Conservation (phyloP, 169 alveolate species). For the Fabrea salina region DNA sequence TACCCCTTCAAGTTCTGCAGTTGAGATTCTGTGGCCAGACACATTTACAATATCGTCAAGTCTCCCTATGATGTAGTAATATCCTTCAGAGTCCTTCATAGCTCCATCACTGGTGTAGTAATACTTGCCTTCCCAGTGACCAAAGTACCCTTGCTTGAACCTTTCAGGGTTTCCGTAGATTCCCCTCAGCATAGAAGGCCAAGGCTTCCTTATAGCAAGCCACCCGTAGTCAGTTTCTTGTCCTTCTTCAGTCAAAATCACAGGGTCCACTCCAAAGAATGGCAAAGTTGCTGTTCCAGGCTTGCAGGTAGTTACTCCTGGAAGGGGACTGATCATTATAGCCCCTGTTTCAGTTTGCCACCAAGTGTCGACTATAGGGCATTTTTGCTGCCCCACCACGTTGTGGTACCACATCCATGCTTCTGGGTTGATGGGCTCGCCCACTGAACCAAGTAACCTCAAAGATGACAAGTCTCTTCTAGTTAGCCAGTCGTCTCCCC, state of each 20-base stretch:
- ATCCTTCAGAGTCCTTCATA: conserved; percentile 91
- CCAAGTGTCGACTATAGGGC: conserved; percentile 93
- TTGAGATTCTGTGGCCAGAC: conserved; percentile 90
- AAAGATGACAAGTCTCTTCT: conserved; percentile 40
- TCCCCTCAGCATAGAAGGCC: conserved; percentile 82
- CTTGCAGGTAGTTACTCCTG: conserved; percentile 85
- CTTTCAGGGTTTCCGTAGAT: conserved; percentile 10
- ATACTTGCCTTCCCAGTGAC: conserved; percentile 62
- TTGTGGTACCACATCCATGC: conserved; percentile 94
- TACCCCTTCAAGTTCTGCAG: conserved; percentile 93
- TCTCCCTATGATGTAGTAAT: conserved; percentile 94
- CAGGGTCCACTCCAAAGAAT: conserved; percentile 85
- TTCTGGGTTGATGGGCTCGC: conserved; percentile 64
- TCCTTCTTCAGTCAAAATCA: conserved; percentile 83
- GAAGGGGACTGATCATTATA: conserved; percentile 89
- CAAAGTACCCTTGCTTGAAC: conserved; percentile 18
- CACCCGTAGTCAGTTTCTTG: conserved; percentile 82
- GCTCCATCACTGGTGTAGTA: conserved; percentile 97
- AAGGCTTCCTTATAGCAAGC: conserved; percentile 82
- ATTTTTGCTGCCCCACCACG: conserved; percentile 56
- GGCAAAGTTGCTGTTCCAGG: conserved; percentile 95
- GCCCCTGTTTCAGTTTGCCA: conserved; percentile 99
- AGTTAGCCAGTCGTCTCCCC: conserved; percentile 47
- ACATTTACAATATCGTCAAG: conserved; percentile 95
- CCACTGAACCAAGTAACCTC: conserved; percentile 45